Conservation (phyloP, 805 yeast species). For the Sugiyamaella marilandica region DNA sequence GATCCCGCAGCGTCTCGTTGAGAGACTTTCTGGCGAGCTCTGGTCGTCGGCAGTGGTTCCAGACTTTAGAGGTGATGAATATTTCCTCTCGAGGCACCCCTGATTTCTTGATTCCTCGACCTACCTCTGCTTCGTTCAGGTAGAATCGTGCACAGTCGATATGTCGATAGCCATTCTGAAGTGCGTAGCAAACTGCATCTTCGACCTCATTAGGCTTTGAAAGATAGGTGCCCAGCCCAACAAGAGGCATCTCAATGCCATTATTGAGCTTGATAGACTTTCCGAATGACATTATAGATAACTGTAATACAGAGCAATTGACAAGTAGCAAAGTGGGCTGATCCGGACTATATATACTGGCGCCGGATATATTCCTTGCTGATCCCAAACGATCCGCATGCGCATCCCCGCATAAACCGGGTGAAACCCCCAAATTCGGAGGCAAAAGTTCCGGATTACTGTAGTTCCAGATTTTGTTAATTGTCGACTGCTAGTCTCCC, state of each 20-base stretch:
- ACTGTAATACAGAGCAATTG: no score
- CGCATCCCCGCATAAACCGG: no score
- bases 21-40: constrained; percentile 41
- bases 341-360: no score
- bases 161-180: constrained; percentile 55
- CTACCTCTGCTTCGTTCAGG: constrained; percentile 52
- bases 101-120: constrained; percentile 50
- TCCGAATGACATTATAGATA: constrained; percentile 37
- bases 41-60: constrained; percentile 33
- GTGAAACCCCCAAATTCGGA: no score
- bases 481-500: no score
- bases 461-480: no score
- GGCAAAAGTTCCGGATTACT: no score
- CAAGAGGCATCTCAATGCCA: constrained; percentile 47
- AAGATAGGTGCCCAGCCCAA: constrained; percentile 50
- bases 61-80: constrained; percentile 41
- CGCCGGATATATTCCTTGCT: no score
- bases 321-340: no score
- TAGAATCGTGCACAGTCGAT: constrained; percentile 58
- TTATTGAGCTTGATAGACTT: constrained; percentile 33
- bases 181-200: constrained; percentile 41
- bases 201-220: constrained; percentile 34
- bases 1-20: constrained; percentile 39
- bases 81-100: constrained; percentile 51
- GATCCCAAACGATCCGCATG: no score